These are phyloP conservation scores for Tylopilus vinaceipallidus DNA, from an alignment of 768 basidiomycete species.

Conservation along the genomic window DNA sequence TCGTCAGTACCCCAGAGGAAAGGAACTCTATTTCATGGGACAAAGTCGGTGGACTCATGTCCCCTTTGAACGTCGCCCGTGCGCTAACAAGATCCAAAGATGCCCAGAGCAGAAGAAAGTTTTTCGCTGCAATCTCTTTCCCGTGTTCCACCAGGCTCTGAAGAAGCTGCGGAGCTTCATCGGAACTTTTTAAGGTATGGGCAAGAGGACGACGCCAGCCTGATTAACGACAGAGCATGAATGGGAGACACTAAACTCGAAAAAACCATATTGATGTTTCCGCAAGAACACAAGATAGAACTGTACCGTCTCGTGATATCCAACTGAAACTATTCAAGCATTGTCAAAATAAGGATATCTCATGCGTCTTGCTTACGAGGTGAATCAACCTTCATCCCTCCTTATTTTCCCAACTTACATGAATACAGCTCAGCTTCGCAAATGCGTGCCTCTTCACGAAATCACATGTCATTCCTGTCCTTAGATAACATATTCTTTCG, in stretches of 20 bases:
- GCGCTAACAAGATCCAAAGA: slow-evolving; percentile 35
- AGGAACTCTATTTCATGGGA: slow-evolving; percentile 59
- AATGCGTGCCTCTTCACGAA: slow-evolving; percentile 69
- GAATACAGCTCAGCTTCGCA: slow-evolving; percentile 62
- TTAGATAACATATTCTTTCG: slow-evolving; percentile 79
- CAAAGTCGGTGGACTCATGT: slow-evolving; percentile 45
- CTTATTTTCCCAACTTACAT: neutral
- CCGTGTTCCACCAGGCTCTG: slow-evolving; percentile 69
- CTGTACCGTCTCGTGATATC: neutral
- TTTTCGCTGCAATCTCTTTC: slow-evolving; percentile 59
- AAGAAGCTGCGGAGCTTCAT: slow-evolving; percentile 69
- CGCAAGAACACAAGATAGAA: slow-evolving; percentile 70
- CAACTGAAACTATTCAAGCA: slow-evolving; percentile 36
- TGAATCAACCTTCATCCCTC: slow-evolving; percentile 21
- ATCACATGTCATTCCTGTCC: slow-evolving; percentile 63
- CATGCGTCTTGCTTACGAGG: slow-evolving; percentile 73
- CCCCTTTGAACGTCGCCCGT: neutral
- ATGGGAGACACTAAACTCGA: slow-evolving; percentile 75
- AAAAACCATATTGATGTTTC: slow-evolving; percentile 76
- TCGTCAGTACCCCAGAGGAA: slow-evolving; percentile 61
- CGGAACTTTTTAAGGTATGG: slow-evolving; percentile 63
- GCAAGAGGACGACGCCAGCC: slow-evolving; percentile 33
- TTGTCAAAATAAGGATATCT: slow-evolving; percentile 45
- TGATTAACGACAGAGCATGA: slow-evolving; percentile 52
- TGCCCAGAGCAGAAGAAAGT: slow-evolving; percentile 57